phyloP scores from a whole-genome alignment of 1,284 basidiomycete genomes.

The Pyrrhoderma noxium region DNA sequence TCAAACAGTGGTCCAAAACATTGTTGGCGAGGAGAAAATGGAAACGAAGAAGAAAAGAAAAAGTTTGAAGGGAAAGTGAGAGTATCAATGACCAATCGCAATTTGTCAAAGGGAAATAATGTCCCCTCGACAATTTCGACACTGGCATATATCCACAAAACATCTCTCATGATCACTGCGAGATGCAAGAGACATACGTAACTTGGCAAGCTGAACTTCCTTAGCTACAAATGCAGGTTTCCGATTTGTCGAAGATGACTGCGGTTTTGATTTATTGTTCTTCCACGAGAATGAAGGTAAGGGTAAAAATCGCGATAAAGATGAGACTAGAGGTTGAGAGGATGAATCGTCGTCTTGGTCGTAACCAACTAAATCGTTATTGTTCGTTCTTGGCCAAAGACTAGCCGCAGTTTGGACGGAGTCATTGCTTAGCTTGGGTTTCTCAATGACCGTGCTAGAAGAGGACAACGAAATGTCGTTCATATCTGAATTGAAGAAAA shows the following conservation, averaged over 20 bases:
- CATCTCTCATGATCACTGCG: neutral
- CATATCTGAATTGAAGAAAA: slow-evolving; percentile 5
- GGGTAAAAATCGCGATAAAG: slow-evolving; percentile 28
- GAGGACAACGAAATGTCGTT: slow-evolving; percentile 19
- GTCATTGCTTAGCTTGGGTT: slow-evolving; percentile 33
- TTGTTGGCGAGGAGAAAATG: too few relatives aligned
- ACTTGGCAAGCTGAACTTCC: slow-evolving; percentile 54
- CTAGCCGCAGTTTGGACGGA: slow-evolving; percentile 35
- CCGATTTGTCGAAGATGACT: slow-evolving; percentile 15
- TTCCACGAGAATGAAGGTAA: neutral
- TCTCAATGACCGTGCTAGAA: slow-evolving; percentile 24
- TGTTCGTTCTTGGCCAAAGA: neutral
- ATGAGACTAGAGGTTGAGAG: slow-evolving; percentile 52
- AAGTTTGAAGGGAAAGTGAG: too few relatives aligned
- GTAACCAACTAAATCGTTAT: neutral
- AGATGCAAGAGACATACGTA: slow-evolving; percentile 40
- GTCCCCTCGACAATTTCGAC: slow-evolving; percentile 12
- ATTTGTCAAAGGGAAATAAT: slow-evolving; percentile 16
- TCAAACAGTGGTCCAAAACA: too few relatives aligned
- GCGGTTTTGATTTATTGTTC: neutral
- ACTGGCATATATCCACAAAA: neutral
- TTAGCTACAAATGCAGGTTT: slow-evolving; percentile 45
- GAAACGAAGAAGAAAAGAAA: too few relatives aligned
- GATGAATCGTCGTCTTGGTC: slow-evolving; percentile 31
- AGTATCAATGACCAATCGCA: neutral